Percentiles rank a stretch among this genome's conserved stretches.
Conservation (phyloP, 2,329 filamentous ascomycete genomes). For the Trichoderma polysporum region DNA sequence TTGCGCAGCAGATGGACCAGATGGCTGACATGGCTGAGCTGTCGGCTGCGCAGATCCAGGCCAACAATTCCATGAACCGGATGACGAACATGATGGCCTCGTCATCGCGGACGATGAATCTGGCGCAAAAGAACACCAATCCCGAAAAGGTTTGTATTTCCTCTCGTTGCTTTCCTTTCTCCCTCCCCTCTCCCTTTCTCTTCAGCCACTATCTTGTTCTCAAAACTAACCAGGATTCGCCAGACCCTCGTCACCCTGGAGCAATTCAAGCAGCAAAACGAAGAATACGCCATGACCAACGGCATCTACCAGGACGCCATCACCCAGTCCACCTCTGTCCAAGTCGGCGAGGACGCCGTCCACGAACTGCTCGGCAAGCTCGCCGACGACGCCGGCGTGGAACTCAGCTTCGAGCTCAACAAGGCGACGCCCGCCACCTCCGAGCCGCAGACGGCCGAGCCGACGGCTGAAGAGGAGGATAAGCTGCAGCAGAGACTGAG, state of each 20-base stretch:
- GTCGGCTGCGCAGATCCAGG: conserved; percentile 60
- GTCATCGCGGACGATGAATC: conserved; percentile 57
- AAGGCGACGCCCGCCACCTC: conserved; percentile 55
- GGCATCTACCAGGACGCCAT: conserved; percentile 86
- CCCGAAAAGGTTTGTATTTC: conserved; percentile 55
- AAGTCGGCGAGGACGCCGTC: conserved; percentile 79
- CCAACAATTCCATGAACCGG: conserved; percentile 64
- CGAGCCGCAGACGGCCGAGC: conserved; percentile 62
- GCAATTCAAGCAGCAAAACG: conserved; percentile 61
- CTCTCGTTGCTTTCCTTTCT: too few species aligned
- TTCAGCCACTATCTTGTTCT: background rate
- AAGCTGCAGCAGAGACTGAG: conserved; percentile 63
- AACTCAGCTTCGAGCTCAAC: conserved; percentile 73
- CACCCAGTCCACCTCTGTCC: conserved; percentile 68
- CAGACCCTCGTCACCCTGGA: conserved; percentile 59
- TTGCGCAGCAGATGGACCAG: conserved; percentile 63
- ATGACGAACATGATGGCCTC: conserved; percentile 65
- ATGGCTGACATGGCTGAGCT: conserved; percentile 65
- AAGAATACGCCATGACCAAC: conserved; percentile 63
- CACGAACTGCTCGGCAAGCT: conserved; percentile 82
- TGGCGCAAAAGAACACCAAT: conserved; percentile 58
- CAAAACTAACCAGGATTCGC: background rate
- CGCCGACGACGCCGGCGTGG: conserved; percentile 83
- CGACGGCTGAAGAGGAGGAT: conserved; percentile 77
- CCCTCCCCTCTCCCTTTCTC: too few species aligned